Conservation (phyloP, 1,284 basidiomycete genomes). For the Cerioporus squamosus region DNA sequence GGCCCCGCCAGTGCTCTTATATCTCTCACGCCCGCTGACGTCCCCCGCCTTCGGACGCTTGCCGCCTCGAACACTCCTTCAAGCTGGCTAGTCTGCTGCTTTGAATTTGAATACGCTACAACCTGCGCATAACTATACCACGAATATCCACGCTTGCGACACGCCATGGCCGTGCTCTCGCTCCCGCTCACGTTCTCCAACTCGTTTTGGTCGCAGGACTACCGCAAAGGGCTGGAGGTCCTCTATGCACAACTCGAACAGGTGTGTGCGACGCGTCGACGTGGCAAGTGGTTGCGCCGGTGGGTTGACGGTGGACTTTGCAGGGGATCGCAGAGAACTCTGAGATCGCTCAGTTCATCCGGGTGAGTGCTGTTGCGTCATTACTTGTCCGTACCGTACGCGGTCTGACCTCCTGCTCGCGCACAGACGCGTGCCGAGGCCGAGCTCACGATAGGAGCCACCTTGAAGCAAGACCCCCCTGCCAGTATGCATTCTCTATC, state of each 20-base stretch:
- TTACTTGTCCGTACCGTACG: not conserved
- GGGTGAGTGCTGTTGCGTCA: slow-evolving; percentile 50
- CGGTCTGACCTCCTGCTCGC: slow-evolving; percentile 3
- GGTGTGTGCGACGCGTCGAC: slow-evolving; percentile 44
- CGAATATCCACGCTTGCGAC: not conserved
- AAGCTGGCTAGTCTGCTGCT: not conserved
- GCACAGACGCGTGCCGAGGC: slow-evolving; percentile 65
- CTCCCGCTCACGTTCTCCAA: slow-evolving; percentile 86
- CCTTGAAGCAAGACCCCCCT: slow-evolving; percentile 57
- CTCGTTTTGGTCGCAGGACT: slow-evolving; percentile 93
- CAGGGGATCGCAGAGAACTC: slow-evolving; percentile 81
- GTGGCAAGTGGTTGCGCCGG: slow-evolving; percentile 2
- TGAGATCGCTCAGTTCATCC: slow-evolving; percentile 81
- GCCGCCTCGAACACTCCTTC: not conserved
- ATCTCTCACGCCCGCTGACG: slow-evolving; percentile 13
- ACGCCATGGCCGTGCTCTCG: slow-evolving; percentile 79
- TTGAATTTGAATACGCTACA: not conserved
- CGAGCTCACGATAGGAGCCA: slow-evolving; percentile 62
- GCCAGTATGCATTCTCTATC: slow-evolving; percentile 43
- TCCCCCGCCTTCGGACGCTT: not conserved
- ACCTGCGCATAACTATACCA: not conserved
- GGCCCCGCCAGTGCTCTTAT: slow-evolving; percentile 8
- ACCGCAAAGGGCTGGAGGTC: slow-evolving; percentile 79
- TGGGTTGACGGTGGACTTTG: slow-evolving; percentile 1
- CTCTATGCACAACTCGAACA: slow-evolving; percentile 80